These are phyloP conservation scores for Eudorina sp. DNA, from an alignment of 139 green algal genomes.

Conservation along the genomic window DNA sequence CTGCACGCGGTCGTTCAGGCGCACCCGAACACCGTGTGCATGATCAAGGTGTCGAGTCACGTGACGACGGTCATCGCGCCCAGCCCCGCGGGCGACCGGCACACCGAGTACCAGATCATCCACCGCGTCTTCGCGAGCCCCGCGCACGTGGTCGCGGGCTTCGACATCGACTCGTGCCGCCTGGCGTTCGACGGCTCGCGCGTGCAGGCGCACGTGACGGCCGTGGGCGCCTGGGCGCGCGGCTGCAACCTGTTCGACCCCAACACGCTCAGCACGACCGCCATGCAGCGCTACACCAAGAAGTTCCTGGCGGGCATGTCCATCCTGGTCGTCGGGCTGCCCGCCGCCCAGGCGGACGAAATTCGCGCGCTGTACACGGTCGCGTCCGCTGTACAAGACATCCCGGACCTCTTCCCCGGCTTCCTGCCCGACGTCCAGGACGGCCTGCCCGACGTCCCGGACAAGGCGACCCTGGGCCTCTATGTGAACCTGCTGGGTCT, in stretches of 20 bases:
- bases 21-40: background rate
- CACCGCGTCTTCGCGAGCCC: background rate
- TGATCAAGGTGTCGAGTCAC: background rate
- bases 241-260: background rate
- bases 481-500: no score
- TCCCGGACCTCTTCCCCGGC: no score
- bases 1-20: background rate
- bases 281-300: background rate
- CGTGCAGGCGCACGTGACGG: background rate
- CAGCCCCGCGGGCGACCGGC: background rate
- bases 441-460: no score
- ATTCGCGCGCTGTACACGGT: no score
- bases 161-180: conserved; percentile 2
- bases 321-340: background rate
- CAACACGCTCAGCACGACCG: background rate
- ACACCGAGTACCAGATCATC: conserved; percentile 11
- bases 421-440: no score
- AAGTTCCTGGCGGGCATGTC: background rate
- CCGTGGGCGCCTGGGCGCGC: background rate
- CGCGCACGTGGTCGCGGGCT: background rate
- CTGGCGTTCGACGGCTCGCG: background rate
- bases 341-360: no score
- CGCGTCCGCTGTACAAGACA: no score
- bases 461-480: no score
- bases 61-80: background rate